Evolutionary conservation across 2,329 filamentous ascomycete genomes (phyloP).

Genomic region (Hypoxylon rubiginosum): DNA sequence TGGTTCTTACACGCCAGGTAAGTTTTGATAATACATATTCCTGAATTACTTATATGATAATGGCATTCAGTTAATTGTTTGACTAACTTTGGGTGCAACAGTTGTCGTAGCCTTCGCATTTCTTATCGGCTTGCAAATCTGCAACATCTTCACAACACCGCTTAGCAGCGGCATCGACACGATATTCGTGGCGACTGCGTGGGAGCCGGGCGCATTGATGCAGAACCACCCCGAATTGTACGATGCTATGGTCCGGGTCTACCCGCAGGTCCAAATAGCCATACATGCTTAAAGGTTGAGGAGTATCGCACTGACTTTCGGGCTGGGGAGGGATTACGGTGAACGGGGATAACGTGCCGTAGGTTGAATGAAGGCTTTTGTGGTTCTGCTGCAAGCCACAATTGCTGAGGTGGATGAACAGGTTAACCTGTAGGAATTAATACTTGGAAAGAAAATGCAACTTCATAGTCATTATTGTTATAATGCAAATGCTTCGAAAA

Average conservation of each 20-base stretch:
- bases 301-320: background rate
- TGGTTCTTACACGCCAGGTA: constrained; percentile 49
- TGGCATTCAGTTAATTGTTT: background rate
- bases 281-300: constrained; percentile 69
- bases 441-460: too few relatives aligned
- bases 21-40: constrained; percentile 15
- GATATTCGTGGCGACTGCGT: constrained; percentile 84
- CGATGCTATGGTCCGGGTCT: constrained; percentile 81
- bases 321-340: background rate
- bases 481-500: background rate
- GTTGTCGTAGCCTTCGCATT: constrained; percentile 68
- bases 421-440: background rate
- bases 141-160: constrained; percentile 90
- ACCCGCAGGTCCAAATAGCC: constrained; percentile 84
- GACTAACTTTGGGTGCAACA: constrained; percentile 26
- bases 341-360: background rate
- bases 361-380: too few relatives aligned
- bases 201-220: constrained; percentile 80
- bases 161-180: constrained; percentile 91
- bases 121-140: constrained; percentile 89
- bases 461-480: too few relatives aligned
- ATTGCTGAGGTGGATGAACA: background rate
- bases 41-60: background rate
- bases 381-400: constrained; percentile 1
- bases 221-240: constrained; percentile 87